Evolutionary conservation across 768 basidiomycete genomes (phyloP), one percentile per base, ranked within the genome.

Genomic region (Mycena rosella): DNA sequence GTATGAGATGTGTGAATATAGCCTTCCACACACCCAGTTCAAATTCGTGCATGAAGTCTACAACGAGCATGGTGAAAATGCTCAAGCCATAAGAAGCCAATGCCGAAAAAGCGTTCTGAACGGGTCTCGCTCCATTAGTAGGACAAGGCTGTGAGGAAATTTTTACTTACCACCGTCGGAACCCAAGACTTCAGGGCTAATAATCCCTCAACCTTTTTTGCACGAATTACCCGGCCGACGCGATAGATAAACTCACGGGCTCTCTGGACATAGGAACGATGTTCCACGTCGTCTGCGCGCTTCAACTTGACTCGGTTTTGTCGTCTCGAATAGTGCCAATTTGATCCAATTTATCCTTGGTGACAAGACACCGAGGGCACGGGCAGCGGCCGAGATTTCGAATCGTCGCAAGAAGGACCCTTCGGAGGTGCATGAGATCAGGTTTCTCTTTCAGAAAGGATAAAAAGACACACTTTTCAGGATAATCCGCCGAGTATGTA

Each of bases 311-410:
- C 60, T 18, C 51, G 17, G 10, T 17, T n/a, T 64, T 60, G 54
- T 79, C 78, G 3, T 60, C 59, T 15, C 17, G 45, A 29, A 73
- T 67, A 29, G 67, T 65, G 1, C 80, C 83, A 14, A 84, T 24
- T 0, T 66, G 30, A 11, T 48, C 27, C 22, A 83, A 75, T 0
- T 77, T 15, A 0, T 57, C 59, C 57, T 79, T 81, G 10, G 48
- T 49, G 27, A 81, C 66, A 0, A 78, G 62, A 60, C 84, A 85
- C 0, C 77, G 70, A 0, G 82, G 82, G 64, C 84, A 85, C 17
- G 80, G 82, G 52, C 77, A 79, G 2, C 53, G 17, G 1, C 79
- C 80, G 1, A 77, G 61, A 47, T 76, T 74, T 8, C 74, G 73
- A 22, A 85, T 79, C 10, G 75, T 74, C 0, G 82, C 76, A 1